Evolutionary conservation across 2,329 filamentous ascomycete species (phyloP), one percentile per base, ranked within the genome.

Genomic region (Monilinia aucupariae): DNA sequence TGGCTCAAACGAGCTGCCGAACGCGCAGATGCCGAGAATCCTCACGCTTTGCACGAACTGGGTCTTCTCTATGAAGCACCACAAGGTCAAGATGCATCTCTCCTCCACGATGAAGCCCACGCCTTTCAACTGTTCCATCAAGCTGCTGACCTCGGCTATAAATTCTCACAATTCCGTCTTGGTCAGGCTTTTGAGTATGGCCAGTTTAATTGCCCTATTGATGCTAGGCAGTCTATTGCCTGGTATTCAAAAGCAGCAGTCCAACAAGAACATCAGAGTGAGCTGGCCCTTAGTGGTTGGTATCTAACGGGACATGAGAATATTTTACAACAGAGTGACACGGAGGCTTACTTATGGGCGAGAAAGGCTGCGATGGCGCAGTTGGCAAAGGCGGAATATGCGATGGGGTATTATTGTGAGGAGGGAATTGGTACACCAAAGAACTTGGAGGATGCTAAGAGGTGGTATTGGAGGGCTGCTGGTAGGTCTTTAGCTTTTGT

Each of bases 321-420:
- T 0, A 90, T 97, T 10, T 78, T 99, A 60, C 86, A 90, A 71
- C 93, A 97, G 75, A 96, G 88, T 73, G 94, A 99, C 71, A 96
- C 91, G 0, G 94, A 99, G 75, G 94, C 94, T 0, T 99, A 97
- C 74, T 83, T 99, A 2, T 99, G 94, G 94, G 93, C 94, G 13
- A 82, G 93, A 27, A 97, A 97, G 76, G 93, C 94, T 2, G 94
- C 94, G 0, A 85, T 87, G 67, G 89, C 91, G 4, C 92, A 93
- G 3, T 77, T 97, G 45, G 87, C 91, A 9, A 99, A 97, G 79
- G 94, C 94, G 0, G 90, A 97, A 78, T 97, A 97, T 77, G 94
- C 93, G 0, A 96, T 99, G 89, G 94, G 94, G 0, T 97, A 97
- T 77, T 97, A 96, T 73, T 96, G 91, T 0, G 94, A 99, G 76